Evolutionary conservation across 495 filamentous ascomycete genomes (phyloP), one percentile per base, ranked within the genome.

Genomic region (Parathielavia hyrcaniae): DNA sequence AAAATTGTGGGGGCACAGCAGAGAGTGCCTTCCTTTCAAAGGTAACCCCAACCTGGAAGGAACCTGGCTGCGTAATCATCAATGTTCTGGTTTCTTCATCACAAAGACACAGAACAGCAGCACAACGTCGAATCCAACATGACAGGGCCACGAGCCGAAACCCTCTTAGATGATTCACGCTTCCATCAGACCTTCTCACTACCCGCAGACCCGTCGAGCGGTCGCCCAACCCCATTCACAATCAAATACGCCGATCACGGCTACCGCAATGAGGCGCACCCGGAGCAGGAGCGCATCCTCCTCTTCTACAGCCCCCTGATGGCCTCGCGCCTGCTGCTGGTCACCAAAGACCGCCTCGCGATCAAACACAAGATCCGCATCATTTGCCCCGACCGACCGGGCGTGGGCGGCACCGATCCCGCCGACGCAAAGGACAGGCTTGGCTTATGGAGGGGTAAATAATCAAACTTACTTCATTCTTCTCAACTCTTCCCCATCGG

Each of bases 281-380:
- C 44, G 0, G 44, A 47, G 44, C 44, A 47, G 14, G 44, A 47
- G 44, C 44, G 23, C 44, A 30, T 47, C 23, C 20, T 47, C 19
- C 22, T 47, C 12, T 47, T 26, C 12, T 47, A 13, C 12, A 9
- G 12, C 7, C 44, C 44, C 9, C 22, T 47, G 12, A 30, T 47
- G 44, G 44, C 11, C 9, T 47, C 44, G 12, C 44, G 44, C 22
- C 44, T 47, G 22, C 22, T 47, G 22, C 12, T 47, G 11, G 22
- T 26, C 9, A 47, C 44, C 44, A 47, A 47, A 22, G 22, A 47
- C 44, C 11, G 2, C 12, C 44, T 47, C 1, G 44, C 44, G 13
- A 30, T 47, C 44, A 26, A 30, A 20, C 22, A 47, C 11, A 47
- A 47, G 22, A 47, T 47, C 44, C 44, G 44, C 22, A 47, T 47